Conservation (phyloP, 169 alveolate genomes). For the Plasmodium cynomolgi region DNA sequence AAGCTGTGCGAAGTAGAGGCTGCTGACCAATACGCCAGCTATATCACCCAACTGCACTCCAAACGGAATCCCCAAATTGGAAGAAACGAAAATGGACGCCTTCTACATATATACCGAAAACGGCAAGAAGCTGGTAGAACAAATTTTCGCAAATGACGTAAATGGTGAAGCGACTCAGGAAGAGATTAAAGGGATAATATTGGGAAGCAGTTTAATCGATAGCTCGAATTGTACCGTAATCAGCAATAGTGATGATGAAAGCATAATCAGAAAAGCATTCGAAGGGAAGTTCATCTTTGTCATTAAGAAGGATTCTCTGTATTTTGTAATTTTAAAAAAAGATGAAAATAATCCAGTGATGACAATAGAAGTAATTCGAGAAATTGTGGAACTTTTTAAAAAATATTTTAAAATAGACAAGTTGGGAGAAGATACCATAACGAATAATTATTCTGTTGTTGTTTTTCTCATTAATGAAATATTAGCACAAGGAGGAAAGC, state of each 20-base stretch:
- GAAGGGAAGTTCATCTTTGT: slow-evolving; percentile 13
- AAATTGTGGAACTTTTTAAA: slow-evolving; percentile 28
- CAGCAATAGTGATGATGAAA: background rate
- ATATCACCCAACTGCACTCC: background rate
- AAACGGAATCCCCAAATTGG: background rate
- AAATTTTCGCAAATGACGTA: slow-evolving; percentile 2
- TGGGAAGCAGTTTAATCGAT: background rate
- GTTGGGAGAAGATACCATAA: slow-evolving; percentile 5
- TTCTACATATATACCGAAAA: slow-evolving; percentile 20
- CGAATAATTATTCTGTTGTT: slow-evolving; percentile 50
- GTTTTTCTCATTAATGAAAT: slow-evolving; percentile 67
- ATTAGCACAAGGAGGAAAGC: slow-evolving; percentile 59
- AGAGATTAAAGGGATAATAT: slow-evolving; percentile 10
- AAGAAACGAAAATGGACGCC: slow-evolving; percentile 24
- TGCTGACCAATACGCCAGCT: background rate
- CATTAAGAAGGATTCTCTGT: slow-evolving; percentile 25
- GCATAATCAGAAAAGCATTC: background rate
- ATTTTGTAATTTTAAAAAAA: slow-evolving; percentile 16
- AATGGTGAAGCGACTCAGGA: background rate
- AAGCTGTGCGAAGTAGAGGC: background rate
- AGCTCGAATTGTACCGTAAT: slow-evolving; percentile 1
- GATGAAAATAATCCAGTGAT: slow-evolving; percentile 50
- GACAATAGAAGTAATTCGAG: slow-evolving; percentile 54
- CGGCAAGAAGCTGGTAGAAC: slow-evolving; percentile 33
- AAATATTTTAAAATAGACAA: slow-evolving; percentile 40